Conservation (phyloP, 75 land plant species). For the Larix kaempferi region DNA sequence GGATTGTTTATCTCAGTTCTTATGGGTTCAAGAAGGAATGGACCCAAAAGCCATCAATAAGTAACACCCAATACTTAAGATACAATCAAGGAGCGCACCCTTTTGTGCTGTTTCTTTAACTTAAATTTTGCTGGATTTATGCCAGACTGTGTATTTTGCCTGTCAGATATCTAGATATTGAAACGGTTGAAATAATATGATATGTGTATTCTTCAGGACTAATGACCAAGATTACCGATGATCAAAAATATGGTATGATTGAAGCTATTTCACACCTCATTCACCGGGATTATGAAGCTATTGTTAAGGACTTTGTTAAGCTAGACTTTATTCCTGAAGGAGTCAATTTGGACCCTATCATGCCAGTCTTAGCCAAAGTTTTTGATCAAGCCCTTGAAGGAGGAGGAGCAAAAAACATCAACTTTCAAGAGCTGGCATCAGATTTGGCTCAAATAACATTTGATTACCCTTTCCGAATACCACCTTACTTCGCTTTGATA, state of each 20-base stretch:
- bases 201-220: constrained; percentile 58
- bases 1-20: background rate
- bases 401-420: constrained; percentile 98
- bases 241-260: constrained; percentile 99
- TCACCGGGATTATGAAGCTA: constrained; percentile 96
- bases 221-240: constrained; percentile 94
- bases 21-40: background rate
- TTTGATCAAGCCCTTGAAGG: constrained; percentile 99
- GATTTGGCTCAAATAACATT: constrained; percentile 99
- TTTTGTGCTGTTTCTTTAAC: background rate
- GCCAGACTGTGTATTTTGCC: constrained; percentile 5
- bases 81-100: background rate
- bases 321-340: constrained; percentile 97
- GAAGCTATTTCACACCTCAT: constrained; percentile 99
- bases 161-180: background rate
- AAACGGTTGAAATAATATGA: background rate
- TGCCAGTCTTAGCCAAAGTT: constrained; percentile 97
- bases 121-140: background rate
- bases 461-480: constrained; percentile 99
- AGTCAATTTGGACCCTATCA: constrained; percentile 90
- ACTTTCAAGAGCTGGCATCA: constrained; percentile 98
- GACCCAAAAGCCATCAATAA: background rate
- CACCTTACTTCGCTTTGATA: constrained; percentile 99
- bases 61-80: background rate
- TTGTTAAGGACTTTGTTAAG: constrained; percentile 96